Base-by-base conservation (phyloP, 495 filamentous ascomycete genomes). In the Aspergillus olivimuriae region DNA sequence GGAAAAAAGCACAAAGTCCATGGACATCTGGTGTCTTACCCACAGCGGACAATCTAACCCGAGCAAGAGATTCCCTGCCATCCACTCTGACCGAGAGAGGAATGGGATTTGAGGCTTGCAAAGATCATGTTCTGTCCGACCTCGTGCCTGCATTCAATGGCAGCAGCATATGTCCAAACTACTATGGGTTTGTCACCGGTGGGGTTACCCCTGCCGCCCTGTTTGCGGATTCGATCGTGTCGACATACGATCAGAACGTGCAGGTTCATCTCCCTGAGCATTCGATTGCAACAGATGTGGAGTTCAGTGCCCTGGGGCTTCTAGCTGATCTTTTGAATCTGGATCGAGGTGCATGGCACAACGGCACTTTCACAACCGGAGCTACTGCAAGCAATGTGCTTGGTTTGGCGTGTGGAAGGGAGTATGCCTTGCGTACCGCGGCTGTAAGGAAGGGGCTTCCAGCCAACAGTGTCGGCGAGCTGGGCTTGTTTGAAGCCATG, bases 101-200 rank as follows among this genome's bases (percentile, higher is more conserved):
- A 23, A 46, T 64, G 10, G 75, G 72, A 3, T 61, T 77, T 11
- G 62, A 72, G 34, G 43, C 48, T 10, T 61, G 69, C 8, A 66
- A 67, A 21, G 41, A 53, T 14, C 79, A 84, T 46, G 56, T 90
- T 15, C 41, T 76, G n/a, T 32, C 67, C 17, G 71, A 80, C 47
- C 72, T 90, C 43, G 73, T 81, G 15, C 84, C 86, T 0, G 81
- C 72, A 4, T 75, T 91, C 43, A 84, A 83, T 48, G 68, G 61
- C 14, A 64, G 75, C 63, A 76, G 75, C 60, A 65, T 81, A 52
- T 74, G 78, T 51, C 58, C 79, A 22, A 72, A 74, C 46, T 97
- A 94, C 69, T 92, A 85, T 62, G 90, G 88, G 18, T 95, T 95
- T 55, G 81, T 97, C 5, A 94, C 84, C 0, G 91, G 91, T 15